Percentiles rank a stretch among this genome's conserved stretches.
phyloP scores from a whole-genome alignment of 345 rosid species.

The Gossypium anomalum region DNA sequence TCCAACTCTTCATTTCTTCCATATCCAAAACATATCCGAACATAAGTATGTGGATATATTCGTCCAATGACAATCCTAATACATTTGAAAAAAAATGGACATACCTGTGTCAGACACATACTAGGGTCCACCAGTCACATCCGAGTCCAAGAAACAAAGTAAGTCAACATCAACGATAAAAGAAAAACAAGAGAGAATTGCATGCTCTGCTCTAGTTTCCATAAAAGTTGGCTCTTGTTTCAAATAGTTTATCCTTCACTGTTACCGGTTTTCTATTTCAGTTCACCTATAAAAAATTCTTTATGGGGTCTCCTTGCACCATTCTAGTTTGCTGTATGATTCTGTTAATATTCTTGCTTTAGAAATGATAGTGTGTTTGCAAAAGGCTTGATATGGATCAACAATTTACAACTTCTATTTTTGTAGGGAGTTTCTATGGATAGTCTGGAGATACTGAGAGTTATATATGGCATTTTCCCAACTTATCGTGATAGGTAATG shows the following conservation, averaged over 20 bases:
- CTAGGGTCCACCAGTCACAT: not conserved
- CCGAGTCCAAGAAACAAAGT: not conserved
- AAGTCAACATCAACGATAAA: not conserved
- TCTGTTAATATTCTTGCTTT: not conserved
- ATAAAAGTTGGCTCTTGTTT: not conserved
- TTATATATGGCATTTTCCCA: slow-evolving; percentile 89
- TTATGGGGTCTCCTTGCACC: not conserved
- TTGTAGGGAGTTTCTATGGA: slow-evolving; percentile 71
- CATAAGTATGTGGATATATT: not conserved
- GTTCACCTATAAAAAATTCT: not conserved
- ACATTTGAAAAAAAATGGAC: not conserved
- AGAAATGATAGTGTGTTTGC: not conserved
- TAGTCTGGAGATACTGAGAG: slow-evolving; percentile 68
- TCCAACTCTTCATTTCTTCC: not conserved
- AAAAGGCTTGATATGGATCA: not conserved
- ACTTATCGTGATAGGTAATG: slow-evolving; percentile 73
- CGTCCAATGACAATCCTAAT: not conserved
- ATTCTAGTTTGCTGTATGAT: not conserved
- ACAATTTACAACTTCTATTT: slow-evolving; percentile 6
- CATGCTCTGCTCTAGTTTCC: not conserved
- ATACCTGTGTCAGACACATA: not conserved
- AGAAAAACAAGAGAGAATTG: not conserved
- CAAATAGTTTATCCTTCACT: not conserved
- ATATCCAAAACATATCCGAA: not conserved
- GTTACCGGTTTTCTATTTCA: not conserved